Evolutionary conservation across 2,329 filamentous ascomycete genomes (phyloP).

Genomic region (Rosellinia necatrix): DNA sequence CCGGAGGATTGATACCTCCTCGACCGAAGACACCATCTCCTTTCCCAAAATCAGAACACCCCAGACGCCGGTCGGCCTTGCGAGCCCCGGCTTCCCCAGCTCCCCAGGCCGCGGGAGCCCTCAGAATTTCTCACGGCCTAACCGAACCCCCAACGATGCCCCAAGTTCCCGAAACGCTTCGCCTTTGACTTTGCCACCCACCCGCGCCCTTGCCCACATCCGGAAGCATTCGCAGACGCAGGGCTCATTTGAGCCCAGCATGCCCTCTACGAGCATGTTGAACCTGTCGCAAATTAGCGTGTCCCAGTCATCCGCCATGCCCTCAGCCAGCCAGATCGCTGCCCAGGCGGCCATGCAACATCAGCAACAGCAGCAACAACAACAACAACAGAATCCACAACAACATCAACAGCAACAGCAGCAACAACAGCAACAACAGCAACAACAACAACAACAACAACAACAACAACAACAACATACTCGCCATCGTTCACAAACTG

Average conservation of each 20-base stretch:
- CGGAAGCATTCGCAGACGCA: slow-evolving; percentile 73
- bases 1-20: slow-evolving; percentile 52
- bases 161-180: slow-evolving; percentile 47
- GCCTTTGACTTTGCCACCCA: slow-evolving; percentile 48
- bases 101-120: slow-evolving; percentile 53
- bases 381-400: slow-evolving; percentile 58
- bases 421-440: slow-evolving; percentile 60
- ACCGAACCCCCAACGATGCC: slow-evolving; percentile 41
- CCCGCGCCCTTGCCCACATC: slow-evolving; percentile 42
- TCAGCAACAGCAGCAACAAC: slow-evolving; percentile 50
- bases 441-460: slow-evolving; percentile 53
- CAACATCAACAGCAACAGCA: slow-evolving; percentile 48
- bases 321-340: slow-evolving; percentile 76
- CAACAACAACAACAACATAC: slow-evolving; percentile 57
- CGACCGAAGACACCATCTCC: slow-evolving; percentile 52
- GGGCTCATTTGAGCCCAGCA: slow-evolving; percentile 75
- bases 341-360: slow-evolving; percentile 74
- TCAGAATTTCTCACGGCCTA: slow-evolving; percentile 65
- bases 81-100: slow-evolving; percentile 54
- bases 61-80: slow-evolving; percentile 43
- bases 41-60: slow-evolving; percentile 52
- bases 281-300: slow-evolving; percentile 58
- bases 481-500: slow-evolving; percentile 75
- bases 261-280: slow-evolving; percentile 65
- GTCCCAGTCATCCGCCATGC: slow-evolving; percentile 48